Base-by-base conservation (phyloP, 1,284 basidiomycete species). In the Rhodotorula sp. region DNA sequence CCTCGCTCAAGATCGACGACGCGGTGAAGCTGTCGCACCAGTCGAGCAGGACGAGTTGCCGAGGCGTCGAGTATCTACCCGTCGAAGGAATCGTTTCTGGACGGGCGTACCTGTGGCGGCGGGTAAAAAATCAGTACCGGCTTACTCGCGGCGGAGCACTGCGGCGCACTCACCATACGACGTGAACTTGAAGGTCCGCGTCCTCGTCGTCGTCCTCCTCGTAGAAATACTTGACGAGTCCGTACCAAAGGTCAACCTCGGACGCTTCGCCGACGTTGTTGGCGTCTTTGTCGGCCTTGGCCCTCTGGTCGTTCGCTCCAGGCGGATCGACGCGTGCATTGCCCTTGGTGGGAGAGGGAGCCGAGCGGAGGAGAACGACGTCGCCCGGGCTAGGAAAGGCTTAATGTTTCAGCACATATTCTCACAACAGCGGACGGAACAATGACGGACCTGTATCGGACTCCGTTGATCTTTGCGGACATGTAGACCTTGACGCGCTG, bases 41-140 rank as follows among this genome's bases (percentile, higher is more conserved):
- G 23, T 47, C 58, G 15, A 70, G 62, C 15, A n/a, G 23, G 48
- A 64, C n/a, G 34, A 70, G 51, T 3, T 46, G 51, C 1, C 69
- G 61, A 3, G 39, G n/a, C 1, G 57, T 3, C 6, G 29, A 5
- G 46, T 58, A 51, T 3, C 4, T 2, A 18, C 69, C 57, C 15
- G 66, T 56, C 0, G 3, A 23, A 2, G 61, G 60, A 1, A 70
- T 52, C 23, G 23, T 39, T 0, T 31, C 3, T 1, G 34, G 16
- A 1, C 20, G 23, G 3, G 61, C 43, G 39, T 67, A 49, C 69
- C 69, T 70, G 39, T 7, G 5, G 15, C 47, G 7, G 43, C 15
- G 6, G 5, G 16, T 8, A 31, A 1, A 39, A 39, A 43, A 43
- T 43, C 39, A 43, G 39, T 43, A 12, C 39, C 39, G 10, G 39